These are phyloP conservation scores for Blastocladiella britannica DNA, from an alignment of 192 early-diverging fungal species.

Conservation along the genomic window DNA sequence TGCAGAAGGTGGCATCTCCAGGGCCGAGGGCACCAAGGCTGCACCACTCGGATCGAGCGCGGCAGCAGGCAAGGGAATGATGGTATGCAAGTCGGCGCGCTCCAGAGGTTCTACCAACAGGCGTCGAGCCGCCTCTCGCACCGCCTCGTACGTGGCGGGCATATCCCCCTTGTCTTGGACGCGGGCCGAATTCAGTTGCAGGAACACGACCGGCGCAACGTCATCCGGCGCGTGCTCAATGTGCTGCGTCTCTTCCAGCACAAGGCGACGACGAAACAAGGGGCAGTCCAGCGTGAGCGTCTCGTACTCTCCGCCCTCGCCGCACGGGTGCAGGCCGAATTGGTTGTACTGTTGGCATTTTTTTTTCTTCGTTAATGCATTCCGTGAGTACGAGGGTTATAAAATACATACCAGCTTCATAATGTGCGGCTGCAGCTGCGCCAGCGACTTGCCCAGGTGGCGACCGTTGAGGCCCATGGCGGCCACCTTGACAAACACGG, in stretches of 20 bases:
- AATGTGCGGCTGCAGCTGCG: constrained; percentile 55
- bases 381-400: neutral
- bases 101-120: no score
- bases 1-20: no score
- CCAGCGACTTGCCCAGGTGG: constrained; percentile 62
- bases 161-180: constrained; percentile 37
- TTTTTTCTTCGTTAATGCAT: no score
- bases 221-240: constrained; percentile 64
- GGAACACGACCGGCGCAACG: constrained; percentile 62
- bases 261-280: constrained; percentile 63
- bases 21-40: neutral
- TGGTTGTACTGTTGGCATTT: constrained; percentile 29
- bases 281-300: constrained; percentile 83
- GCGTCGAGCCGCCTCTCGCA: no score
- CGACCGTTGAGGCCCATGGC: constrained; percentile 44
- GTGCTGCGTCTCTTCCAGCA: constrained; percentile 49
- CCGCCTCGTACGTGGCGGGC: neutral
- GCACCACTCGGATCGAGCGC: neutral
- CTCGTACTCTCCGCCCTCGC: constrained; percentile 97
- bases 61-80: neutral
- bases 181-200: constrained; percentile 42
- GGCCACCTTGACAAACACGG: constrained; percentile 85
- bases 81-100: neutral
- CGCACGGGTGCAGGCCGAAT: constrained; percentile 72
- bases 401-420: constrained; percentile 25